Base-by-base conservation (phyloP, 2,329 filamentous ascomycete species). In the Paecilomyces dactylethromorphus region DNA sequence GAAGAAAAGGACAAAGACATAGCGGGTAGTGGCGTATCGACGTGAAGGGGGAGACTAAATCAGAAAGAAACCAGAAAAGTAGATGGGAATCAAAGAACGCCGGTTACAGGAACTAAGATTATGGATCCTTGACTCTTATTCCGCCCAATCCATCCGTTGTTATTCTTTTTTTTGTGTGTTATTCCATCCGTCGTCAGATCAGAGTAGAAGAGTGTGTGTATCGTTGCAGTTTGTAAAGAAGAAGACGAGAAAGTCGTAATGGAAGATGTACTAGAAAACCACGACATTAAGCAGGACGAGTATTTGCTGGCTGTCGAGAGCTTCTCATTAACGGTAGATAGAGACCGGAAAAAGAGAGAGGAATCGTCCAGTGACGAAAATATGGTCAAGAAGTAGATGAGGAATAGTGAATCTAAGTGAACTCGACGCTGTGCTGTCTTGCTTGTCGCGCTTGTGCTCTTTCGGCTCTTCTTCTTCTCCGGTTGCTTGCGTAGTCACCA, bases 401-500 rank as follows among this genome's bases (percentile, higher is more conserved):
- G 26, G 11, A 2, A 13, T 15, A 22, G 26, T 21, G 3, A 22
- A 52, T n/a, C 74, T 63, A 81, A 58, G 77, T 76, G 66, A 82
- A 82, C 62, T 82, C 80, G 18, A 81, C 80, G 56, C 74, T 73
- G 31, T 74, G 74, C 59, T 74, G 76, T 68, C 78, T 74, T 56
- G 80, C 80, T 61, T 78, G 71, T 55, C 72, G 71, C 22, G 76
- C 73, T 39, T 78, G 72, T 49, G 78, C 78, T 64, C 82, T 70
- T 66, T 84, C 82, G 15, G 82, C 82, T 56, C 82, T 74, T 66
- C 82, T 73, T 59, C 82, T 71, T 58, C 79, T 70, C 54, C 82
- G 75, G 64, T 84, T 84, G 60, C 77, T 81, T 1, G 81, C 82
- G 64, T 82, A 84, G 58, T 81, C 74, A 33, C 76, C 72, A 63